These are phyloP conservation scores for Calonectria leucothoes DNA, from an alignment of 2,329 filamentous ascomycete genomes.

Conservation along the genomic window DNA sequence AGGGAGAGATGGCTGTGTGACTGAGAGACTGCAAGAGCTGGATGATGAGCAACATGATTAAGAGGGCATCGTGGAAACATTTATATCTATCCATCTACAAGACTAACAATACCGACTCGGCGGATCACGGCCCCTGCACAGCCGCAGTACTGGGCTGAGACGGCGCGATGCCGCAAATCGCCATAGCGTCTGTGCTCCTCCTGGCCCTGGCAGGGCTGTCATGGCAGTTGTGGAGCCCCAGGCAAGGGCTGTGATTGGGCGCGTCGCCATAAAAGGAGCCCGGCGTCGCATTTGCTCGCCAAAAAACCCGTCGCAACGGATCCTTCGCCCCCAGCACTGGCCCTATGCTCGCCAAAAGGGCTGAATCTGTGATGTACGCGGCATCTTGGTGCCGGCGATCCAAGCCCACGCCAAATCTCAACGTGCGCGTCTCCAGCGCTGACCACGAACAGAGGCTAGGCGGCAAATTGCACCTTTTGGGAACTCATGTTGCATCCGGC, in stretches of 20 bases:
- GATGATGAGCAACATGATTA: neutral
- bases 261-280: slow-evolving; percentile 18
- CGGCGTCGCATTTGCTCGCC: neutral
- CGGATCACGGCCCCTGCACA: neutral
- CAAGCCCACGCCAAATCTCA: neutral
- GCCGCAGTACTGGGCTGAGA: slow-evolving; percentile 12
- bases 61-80: neutral
- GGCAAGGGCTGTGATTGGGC: slow-evolving; percentile 23
- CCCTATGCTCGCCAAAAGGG: neutral
- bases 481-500: neutral
- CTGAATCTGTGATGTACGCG: neutral
- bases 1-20: neutral
- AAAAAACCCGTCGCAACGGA: neutral
- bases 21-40: neutral
- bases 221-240: neutral
- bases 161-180: slow-evolving; percentile 9
- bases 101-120: neutral
- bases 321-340: neutral
- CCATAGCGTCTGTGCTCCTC: neutral
- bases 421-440: neutral
- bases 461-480: neutral
- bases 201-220: neutral
- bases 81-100: slow-evolving; percentile 15
- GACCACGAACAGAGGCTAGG: neutral
- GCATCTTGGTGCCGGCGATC: slow-evolving; percentile 2